phyloP scores from a whole-genome alignment of 2,329 filamentous ascomycete species.

The Pestalotiopsis sp. region DNA sequence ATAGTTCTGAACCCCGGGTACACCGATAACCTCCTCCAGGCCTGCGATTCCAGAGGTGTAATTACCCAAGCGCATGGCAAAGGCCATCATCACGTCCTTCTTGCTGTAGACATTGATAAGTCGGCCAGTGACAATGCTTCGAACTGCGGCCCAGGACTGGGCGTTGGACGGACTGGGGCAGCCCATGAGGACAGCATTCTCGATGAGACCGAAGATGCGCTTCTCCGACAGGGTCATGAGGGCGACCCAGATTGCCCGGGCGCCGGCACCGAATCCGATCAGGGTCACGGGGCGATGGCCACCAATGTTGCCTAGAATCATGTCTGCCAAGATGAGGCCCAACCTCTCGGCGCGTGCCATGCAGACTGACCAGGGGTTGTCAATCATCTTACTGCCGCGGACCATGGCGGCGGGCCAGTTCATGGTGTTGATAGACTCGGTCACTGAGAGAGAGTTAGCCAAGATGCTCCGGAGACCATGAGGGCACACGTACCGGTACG shows the following conservation, averaged over 20 bases:
- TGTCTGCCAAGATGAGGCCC: slow-evolving; percentile 73
- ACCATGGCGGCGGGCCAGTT: slow-evolving; percentile 64
- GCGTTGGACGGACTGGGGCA: slow-evolving; percentile 73
- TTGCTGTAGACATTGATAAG: slow-evolving; percentile 90
- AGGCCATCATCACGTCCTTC: slow-evolving; percentile 84
- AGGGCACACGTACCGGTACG: slow-evolving; percentile 39
- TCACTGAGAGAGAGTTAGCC: neutral
- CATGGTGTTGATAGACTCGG: neutral
- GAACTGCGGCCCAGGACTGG: slow-evolving; percentile 74
- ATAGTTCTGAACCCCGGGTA: slow-evolving; percentile 67
- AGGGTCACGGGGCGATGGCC: slow-evolving; percentile 80
- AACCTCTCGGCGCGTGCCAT: slow-evolving; percentile 75
- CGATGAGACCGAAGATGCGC: slow-evolving; percentile 79
- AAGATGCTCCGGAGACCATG: neutral
- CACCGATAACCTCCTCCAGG: slow-evolving; percentile 70
- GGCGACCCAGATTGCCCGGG: slow-evolving; percentile 80
- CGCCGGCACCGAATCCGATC: slow-evolving; percentile 80
- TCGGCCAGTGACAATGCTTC: slow-evolving; percentile 76
- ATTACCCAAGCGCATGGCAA: slow-evolving; percentile 81
- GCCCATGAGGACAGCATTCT: slow-evolving; percentile 82
- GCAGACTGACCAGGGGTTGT: slow-evolving; percentile 78
- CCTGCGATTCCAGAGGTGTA: slow-evolving; percentile 84
- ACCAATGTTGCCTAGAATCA: slow-evolving; percentile 77
- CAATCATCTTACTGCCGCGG: slow-evolving; percentile 72
- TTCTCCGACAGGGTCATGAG: slow-evolving; percentile 74